Conservation (phyloP, 176 grass and related monocot genomes). For the Hyparrhenia diplandra region DNA sequence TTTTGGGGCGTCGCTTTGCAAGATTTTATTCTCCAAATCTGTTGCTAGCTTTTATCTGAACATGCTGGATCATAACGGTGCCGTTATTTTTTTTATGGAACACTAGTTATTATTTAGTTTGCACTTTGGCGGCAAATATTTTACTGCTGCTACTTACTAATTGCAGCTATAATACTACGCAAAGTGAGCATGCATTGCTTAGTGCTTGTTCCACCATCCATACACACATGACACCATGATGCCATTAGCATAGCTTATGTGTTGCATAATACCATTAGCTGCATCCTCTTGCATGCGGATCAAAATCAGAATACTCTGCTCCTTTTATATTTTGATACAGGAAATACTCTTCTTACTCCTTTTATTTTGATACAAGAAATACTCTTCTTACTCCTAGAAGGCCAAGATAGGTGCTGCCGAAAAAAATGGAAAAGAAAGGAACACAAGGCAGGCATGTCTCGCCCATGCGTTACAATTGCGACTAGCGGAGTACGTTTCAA, state of each 20-base stretch:
- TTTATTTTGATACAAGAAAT: too few relatives aligned
- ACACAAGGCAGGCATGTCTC: background rate
- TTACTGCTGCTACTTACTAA: background rate
- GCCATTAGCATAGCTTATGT: too few relatives aligned
- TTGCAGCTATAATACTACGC: background rate
- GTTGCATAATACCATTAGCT: too few relatives aligned
- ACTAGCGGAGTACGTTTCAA: too few relatives aligned
- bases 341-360: too few relatives aligned
- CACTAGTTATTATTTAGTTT: background rate
- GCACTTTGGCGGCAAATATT: background rate
- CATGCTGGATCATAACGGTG: background rate
- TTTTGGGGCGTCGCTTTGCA: constrained; percentile 4
- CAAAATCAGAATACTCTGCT: background rate
- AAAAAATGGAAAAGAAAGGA: background rate
- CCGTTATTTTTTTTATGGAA: too few relatives aligned
- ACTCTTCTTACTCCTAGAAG: too few relatives aligned
- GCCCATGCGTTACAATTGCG: too few relatives aligned
- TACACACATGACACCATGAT: background rate
- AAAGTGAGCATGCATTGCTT: background rate
- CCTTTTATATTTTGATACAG: too few relatives aligned
- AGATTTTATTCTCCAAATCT: constrained; percentile 26
- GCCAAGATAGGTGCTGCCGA: too few relatives aligned
- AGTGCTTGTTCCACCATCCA: background rate
- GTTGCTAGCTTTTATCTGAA: background rate
- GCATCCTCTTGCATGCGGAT: background rate